phyloP scores from a whole-genome alignment of 2,329 filamentous ascomycete genomes.

The Cercospora nicotianae region DNA sequence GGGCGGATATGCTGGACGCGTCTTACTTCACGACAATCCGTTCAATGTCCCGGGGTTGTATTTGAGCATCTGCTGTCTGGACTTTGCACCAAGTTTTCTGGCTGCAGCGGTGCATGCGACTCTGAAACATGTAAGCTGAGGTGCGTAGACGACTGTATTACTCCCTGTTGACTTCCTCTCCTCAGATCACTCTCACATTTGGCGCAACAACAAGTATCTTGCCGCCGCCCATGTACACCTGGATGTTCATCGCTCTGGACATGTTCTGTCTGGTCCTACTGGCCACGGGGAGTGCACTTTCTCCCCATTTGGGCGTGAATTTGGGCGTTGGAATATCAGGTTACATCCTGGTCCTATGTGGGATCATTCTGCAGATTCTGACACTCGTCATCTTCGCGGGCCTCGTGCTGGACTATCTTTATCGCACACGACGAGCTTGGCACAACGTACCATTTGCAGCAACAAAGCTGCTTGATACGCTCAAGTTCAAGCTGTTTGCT shows the following conservation, averaged over 20 bases:
- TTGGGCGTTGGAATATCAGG: background rate
- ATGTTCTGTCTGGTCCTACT: slow-evolving; percentile 6
- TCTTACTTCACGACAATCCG: slow-evolving; percentile 8
- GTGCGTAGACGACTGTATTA: no score
- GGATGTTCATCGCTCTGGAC: slow-evolving; percentile 15
- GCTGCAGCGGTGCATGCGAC: slow-evolving; percentile 14
- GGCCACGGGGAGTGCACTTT: background rate
- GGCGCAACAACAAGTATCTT: slow-evolving; percentile 11
- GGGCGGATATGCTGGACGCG: slow-evolving; percentile 4
- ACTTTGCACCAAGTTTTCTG: slow-evolving; percentile 12
- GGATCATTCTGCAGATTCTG: slow-evolving; percentile 1
- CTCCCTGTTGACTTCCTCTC: background rate
- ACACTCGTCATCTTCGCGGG: slow-evolving; percentile 10
- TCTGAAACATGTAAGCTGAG: slow-evolving; percentile 1
- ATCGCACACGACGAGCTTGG: slow-evolving; percentile 11
- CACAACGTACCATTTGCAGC: slow-evolving; percentile 12
- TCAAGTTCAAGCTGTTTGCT: slow-evolving; percentile 12
- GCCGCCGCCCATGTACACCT: slow-evolving; percentile 14
- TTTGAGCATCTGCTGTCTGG: slow-evolving; percentile 7
- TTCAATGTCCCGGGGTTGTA: background rate
- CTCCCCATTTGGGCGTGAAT: background rate
- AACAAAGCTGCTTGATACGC: slow-evolving; percentile 10
- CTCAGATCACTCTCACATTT: slow-evolving; percentile 12
- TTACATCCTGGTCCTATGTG: slow-evolving; percentile 1
- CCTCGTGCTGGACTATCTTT: slow-evolving; percentile 10